Evolutionary conservation across 2,329 filamentous ascomycete genomes (phyloP), one percentile per base, ranked within the genome.

Genomic region (Drechslerella dactyloides): DNA sequence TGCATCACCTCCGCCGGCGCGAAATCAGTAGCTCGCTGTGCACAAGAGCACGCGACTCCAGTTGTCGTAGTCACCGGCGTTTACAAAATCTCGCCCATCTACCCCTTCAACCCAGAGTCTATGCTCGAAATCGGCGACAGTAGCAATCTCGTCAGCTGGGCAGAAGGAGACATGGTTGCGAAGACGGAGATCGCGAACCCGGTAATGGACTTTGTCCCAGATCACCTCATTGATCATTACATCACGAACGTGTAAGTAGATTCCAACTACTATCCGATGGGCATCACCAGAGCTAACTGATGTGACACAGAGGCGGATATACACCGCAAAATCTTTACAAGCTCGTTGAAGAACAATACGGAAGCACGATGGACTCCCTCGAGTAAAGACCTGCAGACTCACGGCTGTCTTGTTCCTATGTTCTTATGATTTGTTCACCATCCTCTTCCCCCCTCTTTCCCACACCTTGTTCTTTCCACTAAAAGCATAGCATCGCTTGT

Each of bases 11-110:
- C 92, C 44, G 87, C 90, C 3, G 94, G 94, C n/a, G 90, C 90
- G 8, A 87, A 87, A 19, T 87, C 90, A 44, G 90, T 97, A 74
- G 91, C 93, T 2, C 88, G 89, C 73, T 92, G 93, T 6, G 94
- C 94, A 13, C 89, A 89, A 78, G 87, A 89, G 75, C 89, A 93
- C 77, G 87, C 89, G 74, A 91, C 89, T 23, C 90, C 92, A 0
- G 93, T 99, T 17, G 88, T 97, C 23, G 91, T 96, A 1, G 85
- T 99, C 48, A 90, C 89, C 58, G 93, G 92, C 33, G 89, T 97
- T 19, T 97, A 97, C 83, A 96, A 96, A 81, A 85, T 99, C 62
- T 96, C 91, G 75, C 93, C 94, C 0, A 88, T 96, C 69, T 93
- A 92, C 77, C 90, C 92, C 0, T 93, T 92, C 76, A 88, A 94